Conservation (phyloP, 192 early-diverging fungal genomes). For the Backusella mclennaniae region DNA sequence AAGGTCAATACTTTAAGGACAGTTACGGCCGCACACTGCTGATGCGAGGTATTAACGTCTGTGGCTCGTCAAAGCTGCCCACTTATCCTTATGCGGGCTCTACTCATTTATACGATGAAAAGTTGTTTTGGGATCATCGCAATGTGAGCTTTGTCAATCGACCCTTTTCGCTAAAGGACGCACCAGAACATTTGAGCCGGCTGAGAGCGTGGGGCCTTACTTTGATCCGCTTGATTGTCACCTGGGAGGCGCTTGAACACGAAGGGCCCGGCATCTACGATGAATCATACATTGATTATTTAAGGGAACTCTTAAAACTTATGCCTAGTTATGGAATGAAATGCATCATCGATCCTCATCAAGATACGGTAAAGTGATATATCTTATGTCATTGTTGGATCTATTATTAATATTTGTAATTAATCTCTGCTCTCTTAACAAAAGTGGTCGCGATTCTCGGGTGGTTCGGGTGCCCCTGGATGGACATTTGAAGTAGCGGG, state of each 20-base stretch:
- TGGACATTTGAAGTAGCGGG: slow-evolving; percentile 88
- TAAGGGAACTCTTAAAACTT: slow-evolving; percentile 60
- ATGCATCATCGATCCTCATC: slow-evolving; percentile 88
- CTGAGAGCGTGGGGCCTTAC: slow-evolving; percentile 78
- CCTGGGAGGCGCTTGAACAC: slow-evolving; percentile 86
- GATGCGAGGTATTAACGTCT: slow-evolving; percentile 78
- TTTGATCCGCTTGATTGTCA: slow-evolving; percentile 71
- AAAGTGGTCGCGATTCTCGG: slow-evolving; percentile 70
- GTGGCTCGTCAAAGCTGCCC: slow-evolving; percentile 76
- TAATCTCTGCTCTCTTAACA: not conserved
- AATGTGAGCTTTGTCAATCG: slow-evolving; percentile 76
- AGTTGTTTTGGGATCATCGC: slow-evolving; percentile 65
- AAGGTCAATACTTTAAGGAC: slow-evolving; percentile 47
- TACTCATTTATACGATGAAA: slow-evolving; percentile 55
- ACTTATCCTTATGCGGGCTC: slow-evolving; percentile 60
- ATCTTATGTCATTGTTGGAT: too few relatives aligned
- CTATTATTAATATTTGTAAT: not conserved
- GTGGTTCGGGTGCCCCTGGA: slow-evolving; percentile 81
- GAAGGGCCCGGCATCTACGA: slow-evolving; percentile 80
- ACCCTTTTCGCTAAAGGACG: slow-evolving; percentile 76
- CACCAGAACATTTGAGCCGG: slow-evolving; percentile 71
- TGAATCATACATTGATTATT: slow-evolving; percentile 78
- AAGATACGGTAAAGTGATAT: slow-evolving; percentile 62
- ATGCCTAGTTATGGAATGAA: slow-evolving; percentile 76
- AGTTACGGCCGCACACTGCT: slow-evolving; percentile 54